A percentile compares a stretch with the other conserved stretches of the same genome.
Conservation (phyloP, 2,329 filamentous ascomycete species). For the Gnomoniopsis smithogilvyi region DNA sequence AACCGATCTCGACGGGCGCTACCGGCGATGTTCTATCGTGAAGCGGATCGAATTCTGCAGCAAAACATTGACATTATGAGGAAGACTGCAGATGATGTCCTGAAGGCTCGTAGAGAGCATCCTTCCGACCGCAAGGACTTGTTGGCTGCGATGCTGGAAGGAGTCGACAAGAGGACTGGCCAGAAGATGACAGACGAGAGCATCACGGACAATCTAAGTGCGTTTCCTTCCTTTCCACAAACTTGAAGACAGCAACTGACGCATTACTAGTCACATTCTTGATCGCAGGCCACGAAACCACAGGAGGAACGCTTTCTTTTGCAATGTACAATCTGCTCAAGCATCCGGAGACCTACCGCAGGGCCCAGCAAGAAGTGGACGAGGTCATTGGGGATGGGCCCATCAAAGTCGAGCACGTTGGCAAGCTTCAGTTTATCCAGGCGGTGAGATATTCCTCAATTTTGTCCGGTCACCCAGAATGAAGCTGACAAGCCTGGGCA, state of each 20-base stretch:
- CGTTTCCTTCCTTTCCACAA: too few relatives aligned
- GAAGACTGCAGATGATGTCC: slow-evolving; percentile 55
- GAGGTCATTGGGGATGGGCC: slow-evolving; percentile 55
- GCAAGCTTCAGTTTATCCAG: slow-evolving; percentile 62
- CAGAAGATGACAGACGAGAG: slow-evolving; percentile 59
- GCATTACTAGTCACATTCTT: slow-evolving; percentile 55
- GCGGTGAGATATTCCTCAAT: slow-evolving; percentile 35
- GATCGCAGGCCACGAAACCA: slow-evolving; percentile 70
- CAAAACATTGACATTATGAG: slow-evolving; percentile 54
- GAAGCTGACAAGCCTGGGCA: slow-evolving; percentile 18
- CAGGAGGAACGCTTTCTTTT: slow-evolving; percentile 64
- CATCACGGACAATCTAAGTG: slow-evolving; percentile 64
- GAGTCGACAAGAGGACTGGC: slow-evolving; percentile 64
- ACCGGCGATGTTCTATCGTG: slow-evolving; percentile 47
- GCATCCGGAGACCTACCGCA: slow-evolving; percentile 55
- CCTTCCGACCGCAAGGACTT: slow-evolving; percentile 62
- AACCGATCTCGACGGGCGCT: slow-evolving; percentile 45
- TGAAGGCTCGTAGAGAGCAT: slow-evolving; percentile 54
- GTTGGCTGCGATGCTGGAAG: slow-evolving; percentile 66
- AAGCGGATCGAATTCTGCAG: slow-evolving; percentile 47
- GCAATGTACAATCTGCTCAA: slow-evolving; percentile 63
- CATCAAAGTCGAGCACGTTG: slow-evolving; percentile 59
- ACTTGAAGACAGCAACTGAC: neutral
- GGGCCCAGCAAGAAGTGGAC: slow-evolving; percentile 67
- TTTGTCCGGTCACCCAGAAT: neutral